Percentiles rank a stretch among this genome's conserved stretches.
Evolutionary conservation across 148 eudicot genomes (phyloP).

Genomic region (Fagopyrum homotropicum): DNA sequence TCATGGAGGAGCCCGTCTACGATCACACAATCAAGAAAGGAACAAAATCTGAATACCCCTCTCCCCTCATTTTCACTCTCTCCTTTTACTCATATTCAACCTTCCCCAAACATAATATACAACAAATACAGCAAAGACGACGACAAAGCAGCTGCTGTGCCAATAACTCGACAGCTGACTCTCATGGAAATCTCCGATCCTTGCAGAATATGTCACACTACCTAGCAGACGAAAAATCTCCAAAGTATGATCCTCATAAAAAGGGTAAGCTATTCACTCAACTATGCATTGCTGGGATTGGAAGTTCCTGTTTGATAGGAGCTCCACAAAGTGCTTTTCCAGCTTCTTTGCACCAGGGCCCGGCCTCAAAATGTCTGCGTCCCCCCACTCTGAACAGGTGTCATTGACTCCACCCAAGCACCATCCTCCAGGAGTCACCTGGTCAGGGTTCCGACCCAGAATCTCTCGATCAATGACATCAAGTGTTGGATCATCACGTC

Average conservation of each 20-base stretch:
- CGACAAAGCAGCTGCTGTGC: neutral
- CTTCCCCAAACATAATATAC: slow-evolving; percentile 4
- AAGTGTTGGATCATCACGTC: slow-evolving; percentile 16
- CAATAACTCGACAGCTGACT: slow-evolving; percentile 2
- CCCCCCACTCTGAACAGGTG: slow-evolving; percentile 17
- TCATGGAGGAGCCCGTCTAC: slow-evolving; percentile 6
- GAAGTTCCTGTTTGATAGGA: slow-evolving; percentile 8
- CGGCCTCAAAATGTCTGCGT: slow-evolving; percentile 24
- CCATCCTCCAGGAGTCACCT: slow-evolving; percentile 30
- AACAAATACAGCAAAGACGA: neutral
- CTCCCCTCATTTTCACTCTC: neutral
- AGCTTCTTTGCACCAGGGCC: slow-evolving; percentile 19
- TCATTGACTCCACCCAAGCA: slow-evolving; percentile 15
- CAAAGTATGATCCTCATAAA: neutral
- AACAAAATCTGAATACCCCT: neutral
- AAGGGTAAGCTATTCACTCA: slow-evolving; percentile 1
- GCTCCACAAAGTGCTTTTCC: slow-evolving; percentile 16
- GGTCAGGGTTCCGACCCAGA: slow-evolving; percentile 15
- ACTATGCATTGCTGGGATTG: slow-evolving; percentile 8
- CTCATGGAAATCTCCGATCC: neutral
- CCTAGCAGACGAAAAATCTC: too few species aligned
- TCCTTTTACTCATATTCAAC: neutral
- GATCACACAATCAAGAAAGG: neutral
- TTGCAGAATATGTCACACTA: neutral
- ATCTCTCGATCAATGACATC: slow-evolving; percentile 19